phyloP scores from a whole-genome alignment of 371 early-diverging fungal genomes.

The Rhizopus microsporus region DNA sequence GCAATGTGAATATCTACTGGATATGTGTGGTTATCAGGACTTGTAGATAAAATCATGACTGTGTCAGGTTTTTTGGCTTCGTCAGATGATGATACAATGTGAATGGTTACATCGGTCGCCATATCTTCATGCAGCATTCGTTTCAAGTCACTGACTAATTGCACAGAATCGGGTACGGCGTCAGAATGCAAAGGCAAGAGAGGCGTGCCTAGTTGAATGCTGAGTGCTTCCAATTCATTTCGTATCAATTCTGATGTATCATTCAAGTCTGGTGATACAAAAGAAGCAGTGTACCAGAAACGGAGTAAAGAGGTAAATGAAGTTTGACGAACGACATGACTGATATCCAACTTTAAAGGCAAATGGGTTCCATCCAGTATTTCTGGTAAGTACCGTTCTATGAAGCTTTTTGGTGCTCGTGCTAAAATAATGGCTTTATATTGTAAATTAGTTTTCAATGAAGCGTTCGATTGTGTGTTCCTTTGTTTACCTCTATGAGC shows the following conservation, averaged over 20 bases:
- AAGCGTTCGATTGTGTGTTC: background rate
- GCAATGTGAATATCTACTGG: constrained; percentile 9
- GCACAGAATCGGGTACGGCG: constrained; percentile 19
- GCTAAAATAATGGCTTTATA: constrained; percentile 22
- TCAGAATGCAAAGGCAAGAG: constrained; percentile 19
- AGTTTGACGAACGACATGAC: constrained; percentile 20
- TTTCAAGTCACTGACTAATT: constrained; percentile 31
- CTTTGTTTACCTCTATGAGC: constrained; percentile 44
- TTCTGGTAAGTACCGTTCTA: constrained; percentile 22
- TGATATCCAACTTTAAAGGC: constrained; percentile 20
- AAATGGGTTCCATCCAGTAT: constrained; percentile 2
- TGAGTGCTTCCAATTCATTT: constrained; percentile 12
- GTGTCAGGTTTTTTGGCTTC: constrained; percentile 1
- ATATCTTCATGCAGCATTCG: constrained; percentile 28
- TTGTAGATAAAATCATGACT: constrained; percentile 4
- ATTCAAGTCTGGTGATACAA: constrained; percentile 22
- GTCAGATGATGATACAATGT: constrained; percentile 19
- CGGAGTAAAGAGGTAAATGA: constrained; percentile 30
- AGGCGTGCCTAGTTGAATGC: constrained; percentile 18
- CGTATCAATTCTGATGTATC: constrained; percentile 9
- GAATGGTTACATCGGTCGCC: constrained; percentile 31
- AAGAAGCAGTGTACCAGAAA: constrained; percentile 49
- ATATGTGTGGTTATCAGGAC: constrained; percentile 13
- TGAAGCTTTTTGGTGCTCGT: constrained; percentile 21
- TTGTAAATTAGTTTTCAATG: background rate